Evolutionary conservation across 495 filamentous ascomycete species (phyloP), one percentile per base, ranked within the genome.

Genomic region (Tuber melanosporum): DNA sequence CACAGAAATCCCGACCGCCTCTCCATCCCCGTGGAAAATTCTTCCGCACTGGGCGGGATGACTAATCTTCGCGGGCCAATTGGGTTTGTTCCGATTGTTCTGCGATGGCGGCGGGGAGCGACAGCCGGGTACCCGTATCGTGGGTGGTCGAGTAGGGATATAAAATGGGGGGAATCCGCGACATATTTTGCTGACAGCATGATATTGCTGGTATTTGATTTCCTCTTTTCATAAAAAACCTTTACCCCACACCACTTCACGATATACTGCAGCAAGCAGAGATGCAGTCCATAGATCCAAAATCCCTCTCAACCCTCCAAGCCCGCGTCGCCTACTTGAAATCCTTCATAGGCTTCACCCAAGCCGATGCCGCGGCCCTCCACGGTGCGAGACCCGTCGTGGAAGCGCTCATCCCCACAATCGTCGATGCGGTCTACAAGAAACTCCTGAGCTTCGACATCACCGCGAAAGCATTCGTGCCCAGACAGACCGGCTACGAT

Each of bases 401-500:
- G 36, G 80, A 77, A 7, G 80, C 84, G 0, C 79, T 86, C 0
- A 76, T 86, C 66, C 85, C 85, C 22, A 17, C 77, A 12, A 75
- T 86, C 39, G 79, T 86, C n/a, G 82, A 85, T 2, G 75, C 82
- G 0, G 85, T 86, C 17, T 86, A 86, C 77, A 74, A 20, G 4
- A 86, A 86, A 69, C 82, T 86, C 14, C 78, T 86, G 17, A 77
- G 74, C 44, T 86, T 82, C 81, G 85, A 86, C 76, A 86, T 86
- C 77, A 86, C 85, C 3, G 85, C 85, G 7, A 73, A 77, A 32
- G 83, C 85, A 4, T 86, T 86, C 74, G 79, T 85, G 3, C 85
- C 85, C 1, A 80, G 79, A n/a, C 84, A 85, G 46, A 84, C 85
- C 7, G 85, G 80, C 20, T 85, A 83, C 74, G 74, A 81, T 1